phyloP scores from a whole-genome alignment of 139 green algal genomes.

The Zygnema cylindricum region DNA sequence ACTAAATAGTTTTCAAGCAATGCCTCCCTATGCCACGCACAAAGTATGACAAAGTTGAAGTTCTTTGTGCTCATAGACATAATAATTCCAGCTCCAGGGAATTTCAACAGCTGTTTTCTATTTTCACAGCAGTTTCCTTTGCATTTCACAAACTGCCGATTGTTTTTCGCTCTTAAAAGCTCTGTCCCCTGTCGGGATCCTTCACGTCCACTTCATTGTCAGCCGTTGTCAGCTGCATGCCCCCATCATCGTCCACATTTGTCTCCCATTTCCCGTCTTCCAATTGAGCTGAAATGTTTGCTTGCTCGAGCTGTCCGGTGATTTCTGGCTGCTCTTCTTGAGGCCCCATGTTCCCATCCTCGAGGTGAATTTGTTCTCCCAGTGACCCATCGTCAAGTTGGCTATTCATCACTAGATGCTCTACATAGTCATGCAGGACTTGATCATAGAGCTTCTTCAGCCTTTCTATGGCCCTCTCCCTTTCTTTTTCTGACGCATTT shows the following conservation, averaged over 20 bases:
- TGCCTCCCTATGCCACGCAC: no score
- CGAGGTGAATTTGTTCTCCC: neutral
- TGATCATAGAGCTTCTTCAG: conserved; percentile 51
- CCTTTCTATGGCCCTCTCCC: conserved; percentile 40
- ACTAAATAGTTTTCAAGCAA: no score
- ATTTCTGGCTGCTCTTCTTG: neutral
- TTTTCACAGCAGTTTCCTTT: no score
- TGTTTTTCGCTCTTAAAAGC: no score
- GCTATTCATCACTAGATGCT: conserved; percentile 3
- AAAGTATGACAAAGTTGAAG: no score
- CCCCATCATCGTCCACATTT: neutral
- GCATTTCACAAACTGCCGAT: no score
- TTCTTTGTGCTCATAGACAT: no score
- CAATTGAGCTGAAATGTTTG: no score
- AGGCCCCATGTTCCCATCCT: neutral
- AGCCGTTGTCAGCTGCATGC: neutral
- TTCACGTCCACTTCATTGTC: no score
- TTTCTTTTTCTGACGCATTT: conserved; percentile 42
- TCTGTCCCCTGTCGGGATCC: no score
- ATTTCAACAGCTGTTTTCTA: no score
- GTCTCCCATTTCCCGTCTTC: neutral
- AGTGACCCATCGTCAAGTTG: neutral
- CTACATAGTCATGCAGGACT: conserved; percentile 42
- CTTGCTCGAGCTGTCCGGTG: neutral
- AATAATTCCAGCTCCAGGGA: no score